Evolutionary conservation across 179 eudicot species (phyloP).

Genomic region (Gypsophila paniculata): DNA sequence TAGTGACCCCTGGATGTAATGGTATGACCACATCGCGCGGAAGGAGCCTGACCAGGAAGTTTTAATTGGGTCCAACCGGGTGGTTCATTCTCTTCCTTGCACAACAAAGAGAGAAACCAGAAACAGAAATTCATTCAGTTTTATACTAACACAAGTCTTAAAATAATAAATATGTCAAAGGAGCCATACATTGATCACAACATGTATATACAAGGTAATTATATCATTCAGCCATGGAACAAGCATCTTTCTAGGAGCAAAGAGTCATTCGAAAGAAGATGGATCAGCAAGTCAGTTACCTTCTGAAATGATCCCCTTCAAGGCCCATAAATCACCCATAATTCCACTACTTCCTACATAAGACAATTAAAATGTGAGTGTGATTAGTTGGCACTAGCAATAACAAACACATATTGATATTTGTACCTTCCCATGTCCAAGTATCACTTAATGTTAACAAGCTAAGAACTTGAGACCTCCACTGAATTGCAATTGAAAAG

Average conservation of each 20-base stretch:
- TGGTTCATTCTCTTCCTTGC: conserved; percentile 94
- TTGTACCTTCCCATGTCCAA: not conserved
- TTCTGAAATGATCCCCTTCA: conserved; percentile 88
- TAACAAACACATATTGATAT: not conserved
- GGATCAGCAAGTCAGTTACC: conserved; percentile 37
- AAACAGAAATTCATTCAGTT: not conserved
- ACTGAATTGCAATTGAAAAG: not conserved
- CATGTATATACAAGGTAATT: conserved; percentile 7
- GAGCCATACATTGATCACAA: not conserved
- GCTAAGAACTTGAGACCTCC: not conserved
- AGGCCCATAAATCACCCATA: conserved; percentile 98
- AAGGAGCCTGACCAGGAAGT: conserved; percentile 99
- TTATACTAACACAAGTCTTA: not conserved
- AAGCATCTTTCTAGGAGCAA: not conserved
- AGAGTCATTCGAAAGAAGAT: conserved; percentile 1
- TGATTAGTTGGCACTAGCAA: conserved; percentile 3
- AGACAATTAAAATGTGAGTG: conserved; percentile 11
- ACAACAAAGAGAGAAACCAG: conserved; percentile 37
- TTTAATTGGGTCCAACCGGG: conserved; percentile 99
- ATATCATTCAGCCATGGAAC: not conserved
- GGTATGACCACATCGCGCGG: conserved; percentile 92
- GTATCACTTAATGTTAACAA: too few species aligned
- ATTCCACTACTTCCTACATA: conserved; percentile 84
- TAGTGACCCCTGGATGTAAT: conserved; percentile 87
- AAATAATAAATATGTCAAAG: not conserved